A percentile compares a stretch with the other conserved stretches of the same genome.
Evolutionary conservation across 192 early-diverging fungal species (phyloP).

Genomic region (Linderina pennispora): DNA sequence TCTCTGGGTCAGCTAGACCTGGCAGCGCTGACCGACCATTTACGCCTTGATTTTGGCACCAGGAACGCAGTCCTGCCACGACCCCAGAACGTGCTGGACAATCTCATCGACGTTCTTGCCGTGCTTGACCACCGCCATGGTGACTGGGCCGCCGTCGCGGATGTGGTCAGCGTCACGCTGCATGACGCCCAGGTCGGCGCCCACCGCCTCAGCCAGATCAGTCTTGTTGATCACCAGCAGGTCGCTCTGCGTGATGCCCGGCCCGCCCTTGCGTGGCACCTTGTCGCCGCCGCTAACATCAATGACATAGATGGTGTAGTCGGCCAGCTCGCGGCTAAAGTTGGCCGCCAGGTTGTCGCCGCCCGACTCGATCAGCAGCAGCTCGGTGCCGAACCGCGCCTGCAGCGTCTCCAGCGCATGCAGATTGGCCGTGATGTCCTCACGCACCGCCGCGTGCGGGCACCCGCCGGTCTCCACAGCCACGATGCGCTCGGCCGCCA

Average conservation of each 20-base stretch:
- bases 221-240: conserved; percentile 96
- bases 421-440: conserved; percentile 94
- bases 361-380: conserved; percentile 88
- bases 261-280: conserved; percentile 95
- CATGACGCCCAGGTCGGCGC: conserved; percentile 92
- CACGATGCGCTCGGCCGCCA: conserved; percentile 79
- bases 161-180: conserved; percentile 82
- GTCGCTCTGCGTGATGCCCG: conserved; percentile 96
- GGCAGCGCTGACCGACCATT: neutral
- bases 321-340: conserved; percentile 72
- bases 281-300: conserved; percentile 97
- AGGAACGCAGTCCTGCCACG: conserved; percentile 45
- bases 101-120: conserved; percentile 79
- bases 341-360: conserved; percentile 92
- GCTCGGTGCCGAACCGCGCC: conserved; percentile 73
- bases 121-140: conserved; percentile 91
- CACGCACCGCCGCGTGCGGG: conserved; percentile 91
- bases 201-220: conserved; percentile 83
- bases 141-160: conserved; percentile 80
- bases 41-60: conserved; percentile 39
- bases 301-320: conserved; percentile 97
- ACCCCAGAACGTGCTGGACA: conserved; percentile 63
- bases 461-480: conserved; percentile 97
- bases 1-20: neutral
- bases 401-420: conserved; percentile 84